Conservation (phyloP, 139 green algal genomes). For the Tetradesmus obliquus region DNA sequence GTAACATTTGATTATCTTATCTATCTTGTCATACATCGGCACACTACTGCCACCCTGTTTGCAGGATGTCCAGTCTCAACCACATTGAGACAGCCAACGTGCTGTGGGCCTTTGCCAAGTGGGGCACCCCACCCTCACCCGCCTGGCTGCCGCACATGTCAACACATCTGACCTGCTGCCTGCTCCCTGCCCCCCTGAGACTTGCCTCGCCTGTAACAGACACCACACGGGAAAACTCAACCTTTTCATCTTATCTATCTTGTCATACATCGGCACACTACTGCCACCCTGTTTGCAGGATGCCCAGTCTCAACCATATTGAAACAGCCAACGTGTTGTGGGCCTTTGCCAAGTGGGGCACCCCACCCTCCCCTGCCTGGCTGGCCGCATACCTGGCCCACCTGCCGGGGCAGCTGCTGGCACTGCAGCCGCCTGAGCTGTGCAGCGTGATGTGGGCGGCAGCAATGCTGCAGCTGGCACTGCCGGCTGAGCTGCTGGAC, state of each 20-base stretch:
- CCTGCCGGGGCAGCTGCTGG: background rate
- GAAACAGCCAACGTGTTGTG: slow-evolving; percentile 52
- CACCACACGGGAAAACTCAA: no score
- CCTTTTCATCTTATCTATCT: no score
- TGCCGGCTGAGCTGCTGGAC: background rate
- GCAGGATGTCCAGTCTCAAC: slow-evolving; percentile 23
- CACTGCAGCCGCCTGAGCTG: slow-evolving; percentile 9
- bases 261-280: no score
- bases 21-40: no score
- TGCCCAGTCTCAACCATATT: slow-evolving; percentile 22
- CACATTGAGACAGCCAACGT: slow-evolving; percentile 51
- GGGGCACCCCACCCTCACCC: background rate
- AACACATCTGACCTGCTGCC: no score
- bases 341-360: slow-evolving; percentile 35
- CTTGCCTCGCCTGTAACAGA: no score
- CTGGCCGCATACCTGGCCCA: background rate
- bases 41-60: no score
- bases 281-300: no score
- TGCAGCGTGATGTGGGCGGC: slow-evolving; percentile 25
- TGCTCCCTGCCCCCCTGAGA: no score
- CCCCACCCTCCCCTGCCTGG: slow-evolving; percentile 24
- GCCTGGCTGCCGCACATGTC: slow-evolving; percentile 44
- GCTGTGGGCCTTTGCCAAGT: slow-evolving; percentile 47
- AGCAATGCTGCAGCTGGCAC: slow-evolving; percentile 14
- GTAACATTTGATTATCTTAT: no score